Evolutionary conservation across 2,329 filamentous ascomycete genomes (phyloP).

Genomic region (Exophiala mesophila): DNA sequence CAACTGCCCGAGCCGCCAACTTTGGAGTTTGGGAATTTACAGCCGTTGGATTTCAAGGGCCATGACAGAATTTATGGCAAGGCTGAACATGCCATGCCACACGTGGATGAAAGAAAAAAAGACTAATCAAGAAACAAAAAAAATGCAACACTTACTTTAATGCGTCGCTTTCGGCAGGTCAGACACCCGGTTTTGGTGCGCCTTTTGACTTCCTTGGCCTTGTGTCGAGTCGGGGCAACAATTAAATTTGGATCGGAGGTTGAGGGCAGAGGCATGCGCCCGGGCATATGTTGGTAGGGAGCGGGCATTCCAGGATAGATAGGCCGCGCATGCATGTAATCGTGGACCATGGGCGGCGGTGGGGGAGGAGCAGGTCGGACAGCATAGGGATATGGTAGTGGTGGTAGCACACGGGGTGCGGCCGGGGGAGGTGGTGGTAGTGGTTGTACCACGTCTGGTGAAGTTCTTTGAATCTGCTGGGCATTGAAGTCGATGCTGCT

Average conservation of each 20-base stretch:
- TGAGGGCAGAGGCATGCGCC: conserved; percentile 25
- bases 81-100: conserved; percentile 11
- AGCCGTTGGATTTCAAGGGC: conserved; percentile 1
- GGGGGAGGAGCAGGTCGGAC: conserved; percentile 23
- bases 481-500: conserved; percentile 27
- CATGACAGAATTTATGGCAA: too few relatives aligned
- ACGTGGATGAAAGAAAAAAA: conserved; percentile 14
- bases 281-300: conserved; percentile 19
- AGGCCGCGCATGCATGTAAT: conserved; percentile 22
- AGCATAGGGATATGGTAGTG: conserved; percentile 24
- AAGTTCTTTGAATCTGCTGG: conserved; percentile 20
- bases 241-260: conserved; percentile 24
- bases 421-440: conserved; percentile 24
- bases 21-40: conserved; percentile 5
- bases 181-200: conserved; percentile 70
- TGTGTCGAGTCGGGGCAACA: conserved; percentile 44
- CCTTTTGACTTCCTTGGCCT: conserved; percentile 66
- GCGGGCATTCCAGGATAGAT: conserved; percentile 23
- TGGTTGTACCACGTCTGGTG: conserved; percentile 25
- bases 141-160: conserved; percentile 58
- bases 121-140: conserved; percentile 6
- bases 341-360: conserved; percentile 17
- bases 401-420: conserved; percentile 24
- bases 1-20: conserved; percentile 5
- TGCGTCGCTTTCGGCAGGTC: conserved; percentile 61